phyloP scores from a whole-genome alignment of 225 moss, liverwort and hornwort species.

The Polytrichum formosum region DNA sequence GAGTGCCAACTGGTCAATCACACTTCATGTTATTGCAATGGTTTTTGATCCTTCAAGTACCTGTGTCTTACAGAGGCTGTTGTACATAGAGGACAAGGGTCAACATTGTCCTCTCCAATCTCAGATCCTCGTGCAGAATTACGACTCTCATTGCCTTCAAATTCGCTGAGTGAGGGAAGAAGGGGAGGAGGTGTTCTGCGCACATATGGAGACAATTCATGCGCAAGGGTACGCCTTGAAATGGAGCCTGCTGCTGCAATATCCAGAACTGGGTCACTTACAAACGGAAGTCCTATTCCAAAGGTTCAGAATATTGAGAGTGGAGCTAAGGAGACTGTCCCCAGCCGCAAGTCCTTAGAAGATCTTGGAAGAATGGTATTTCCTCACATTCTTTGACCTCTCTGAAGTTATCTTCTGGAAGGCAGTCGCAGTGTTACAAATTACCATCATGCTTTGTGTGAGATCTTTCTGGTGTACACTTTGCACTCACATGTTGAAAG shows the following conservation, averaged over 20 bases:
- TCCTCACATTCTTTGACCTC: neutral
- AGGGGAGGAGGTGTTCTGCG: slow-evolving; percentile 6
- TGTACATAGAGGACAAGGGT: slow-evolving; percentile 3
- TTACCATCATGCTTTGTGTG: no score
- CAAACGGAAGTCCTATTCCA: slow-evolving; percentile 6
- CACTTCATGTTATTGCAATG: neutral
- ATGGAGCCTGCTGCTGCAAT: slow-evolving; percentile 13
- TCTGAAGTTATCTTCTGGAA: no score
- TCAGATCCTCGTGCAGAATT: slow-evolving; percentile 14
- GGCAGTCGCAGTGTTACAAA: no score
- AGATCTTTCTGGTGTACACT: no score
- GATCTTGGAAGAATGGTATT: slow-evolving; percentile 17
- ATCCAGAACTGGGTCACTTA: slow-evolving; percentile 16
- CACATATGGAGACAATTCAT: slow-evolving; percentile 11
- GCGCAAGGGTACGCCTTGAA: slow-evolving; percentile 7
- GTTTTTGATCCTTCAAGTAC: neutral
- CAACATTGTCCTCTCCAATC: slow-evolving; percentile 3
- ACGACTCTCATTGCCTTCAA: slow-evolving; percentile 3
- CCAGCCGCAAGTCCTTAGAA: slow-evolving; percentile 15
- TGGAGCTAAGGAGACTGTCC: slow-evolving; percentile 7
- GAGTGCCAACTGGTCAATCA: neutral
- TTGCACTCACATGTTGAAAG: no score
- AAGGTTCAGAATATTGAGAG: slow-evolving; percentile 13
- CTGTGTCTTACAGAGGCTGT: slow-evolving; percentile 1
- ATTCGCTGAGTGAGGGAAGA: neutral